Conservation (phyloP, 1,284 basidiomycete species). For the Tylopilus sp. region DNA sequence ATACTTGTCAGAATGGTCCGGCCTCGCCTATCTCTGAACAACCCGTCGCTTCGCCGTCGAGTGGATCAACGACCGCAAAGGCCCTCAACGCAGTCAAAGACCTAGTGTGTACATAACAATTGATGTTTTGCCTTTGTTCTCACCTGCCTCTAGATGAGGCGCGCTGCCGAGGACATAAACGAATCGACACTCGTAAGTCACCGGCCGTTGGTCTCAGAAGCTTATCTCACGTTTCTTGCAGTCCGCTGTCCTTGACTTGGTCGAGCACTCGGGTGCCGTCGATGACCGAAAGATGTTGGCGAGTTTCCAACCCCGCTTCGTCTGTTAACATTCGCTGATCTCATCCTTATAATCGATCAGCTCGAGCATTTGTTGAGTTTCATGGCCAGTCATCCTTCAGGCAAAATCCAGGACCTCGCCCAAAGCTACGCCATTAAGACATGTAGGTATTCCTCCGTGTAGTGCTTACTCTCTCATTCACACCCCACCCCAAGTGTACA, state of each 20-base stretch:
- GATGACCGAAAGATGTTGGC: slow-evolving; percentile 63
- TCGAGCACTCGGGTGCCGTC: slow-evolving; percentile 54
- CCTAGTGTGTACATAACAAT: slow-evolving; percentile 18
- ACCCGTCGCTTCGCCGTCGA: neutral
- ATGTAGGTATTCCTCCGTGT: slow-evolving; percentile 40
- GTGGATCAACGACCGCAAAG: slow-evolving; percentile 22
- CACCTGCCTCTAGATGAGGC: slow-evolving; percentile 23
- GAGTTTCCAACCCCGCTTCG: slow-evolving; percentile 10
- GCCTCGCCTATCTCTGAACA: slow-evolving; percentile 18
- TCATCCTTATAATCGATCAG: slow-evolving; percentile 34
- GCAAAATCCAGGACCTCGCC: slow-evolving; percentile 42
- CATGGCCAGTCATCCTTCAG: slow-evolving; percentile 57
- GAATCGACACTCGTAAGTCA: slow-evolving; percentile 29
- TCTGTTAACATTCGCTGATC: neutral
- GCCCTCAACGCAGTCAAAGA: slow-evolving; percentile 34
- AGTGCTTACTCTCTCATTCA: slow-evolving; percentile 4
- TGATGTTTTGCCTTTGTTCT: neutral
- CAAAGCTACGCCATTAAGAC: slow-evolving; percentile 55
- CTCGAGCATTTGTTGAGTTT: slow-evolving; percentile 64
- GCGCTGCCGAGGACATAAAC: slow-evolving; percentile 29
- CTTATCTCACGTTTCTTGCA: slow-evolving; percentile 21
- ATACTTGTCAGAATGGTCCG: slow-evolving; percentile 7
- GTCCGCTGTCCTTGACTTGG: slow-evolving; percentile 52
- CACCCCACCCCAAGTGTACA: slow-evolving; percentile 51
- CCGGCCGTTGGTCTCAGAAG: neutral